Evolutionary conservation across 2,329 filamentous ascomycete genomes (phyloP), one percentile per base, ranked within the genome.

Genomic region (Cytospora paraplurivora): DNA sequence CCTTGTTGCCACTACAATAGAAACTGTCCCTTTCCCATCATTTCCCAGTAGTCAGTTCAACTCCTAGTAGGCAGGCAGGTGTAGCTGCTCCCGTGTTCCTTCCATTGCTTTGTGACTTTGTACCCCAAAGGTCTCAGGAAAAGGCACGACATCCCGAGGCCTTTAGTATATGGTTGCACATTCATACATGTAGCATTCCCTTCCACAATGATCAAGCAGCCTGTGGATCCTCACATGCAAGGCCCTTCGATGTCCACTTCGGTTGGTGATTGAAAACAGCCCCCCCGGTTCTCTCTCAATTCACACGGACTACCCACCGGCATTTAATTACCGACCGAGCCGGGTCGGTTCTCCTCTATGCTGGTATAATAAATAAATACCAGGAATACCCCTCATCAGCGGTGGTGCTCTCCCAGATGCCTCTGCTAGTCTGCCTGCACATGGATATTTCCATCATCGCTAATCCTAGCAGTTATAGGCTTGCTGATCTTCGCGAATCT

Each of bases 401-500:
- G n/a, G 15, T 44, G 38, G 3, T 7, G 15, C 17, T 19, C 4
- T 47, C 15, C 11, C 41, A n/a, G 38, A 15, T 17, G 19, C 5
- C 3, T 44, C 41, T 44, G 17, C 19, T 7, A 44, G 38, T 15
- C 38, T 41, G 38, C 17, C 41, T 44, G 17, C 19, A 44, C 7
- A 44, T 44, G 38, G 38, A 44, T 19, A 7, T 21, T 21, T 47
- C n/a, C 44, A 47, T 47, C 44, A 21, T 47, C 44, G 44, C 44
- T 47, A n/a, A 47, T 47, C 44, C 3, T 47, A 7, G 44, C 44
- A 19, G 44, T 47, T 47, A 3, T 47, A 19, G 44, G 44, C 13
- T 61, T 55, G 47, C 32, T 61, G 58, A 21, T 51, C 58, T 61
- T 61, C 58, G 54, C 58, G 44, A 47, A 49, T 55, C 53, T 54